Conservation (phyloP, 192 early-diverging fungal genomes). For the Helicostylum pulchrum region DNA sequence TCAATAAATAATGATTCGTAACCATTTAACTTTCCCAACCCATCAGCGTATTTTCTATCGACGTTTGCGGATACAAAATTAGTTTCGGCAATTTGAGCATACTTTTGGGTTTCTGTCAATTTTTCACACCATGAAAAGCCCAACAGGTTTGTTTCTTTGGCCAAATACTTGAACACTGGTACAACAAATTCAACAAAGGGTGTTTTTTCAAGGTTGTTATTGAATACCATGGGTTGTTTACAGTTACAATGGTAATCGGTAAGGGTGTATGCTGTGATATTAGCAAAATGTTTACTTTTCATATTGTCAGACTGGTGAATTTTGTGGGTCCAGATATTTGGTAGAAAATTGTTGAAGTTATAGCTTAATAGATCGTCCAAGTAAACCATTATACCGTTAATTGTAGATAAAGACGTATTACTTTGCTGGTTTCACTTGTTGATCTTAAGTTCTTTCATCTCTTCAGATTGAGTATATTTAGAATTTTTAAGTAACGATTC, state of each 20-base stretch:
- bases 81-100: not conserved
- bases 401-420: not conserved
- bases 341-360: not conserved
- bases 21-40: not conserved
- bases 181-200: not conserved
- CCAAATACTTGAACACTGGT: not conserved
- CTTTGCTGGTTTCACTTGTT: not conserved
- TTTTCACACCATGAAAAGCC: slow-evolving; percentile 4
- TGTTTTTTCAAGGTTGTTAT: not conserved
- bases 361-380: not conserved
- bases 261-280: not conserved
- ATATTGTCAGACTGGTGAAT: not conserved
- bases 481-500: not conserved
- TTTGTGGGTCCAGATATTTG: not conserved
- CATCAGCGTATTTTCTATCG: not conserved
- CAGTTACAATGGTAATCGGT: slow-evolving; percentile 4
- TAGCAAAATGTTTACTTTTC: not conserved
- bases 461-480: not conserved
- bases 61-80: not conserved
- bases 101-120: not conserved
- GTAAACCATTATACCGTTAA: not conserved
- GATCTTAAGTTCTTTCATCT: not conserved
- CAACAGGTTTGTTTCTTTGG: not conserved
- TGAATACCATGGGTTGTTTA: not conserved
- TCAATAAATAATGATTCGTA: not conserved